Percentiles rank a stretch among this genome's conserved stretches.
phyloP scores from a whole-genome alignment of 345 rosid genomes.

The Viola odorata region DNA sequence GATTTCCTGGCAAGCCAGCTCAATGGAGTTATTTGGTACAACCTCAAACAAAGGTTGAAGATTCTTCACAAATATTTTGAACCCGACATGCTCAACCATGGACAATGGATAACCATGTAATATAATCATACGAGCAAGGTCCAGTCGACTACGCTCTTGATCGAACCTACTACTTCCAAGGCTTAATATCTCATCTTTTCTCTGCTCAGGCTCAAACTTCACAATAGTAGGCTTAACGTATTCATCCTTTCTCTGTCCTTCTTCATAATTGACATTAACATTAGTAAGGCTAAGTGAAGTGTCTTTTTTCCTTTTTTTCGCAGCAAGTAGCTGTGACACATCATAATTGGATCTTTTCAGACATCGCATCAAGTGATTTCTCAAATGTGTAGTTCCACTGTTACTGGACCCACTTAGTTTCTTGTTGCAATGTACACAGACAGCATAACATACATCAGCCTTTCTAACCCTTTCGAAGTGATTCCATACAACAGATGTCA shows the following conservation, averaged over 20 bases:
- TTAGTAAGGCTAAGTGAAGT: conserved; percentile 41
- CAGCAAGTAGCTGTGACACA: conserved; percentile 74
- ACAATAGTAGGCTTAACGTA: conserved; percentile 43
- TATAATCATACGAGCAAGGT: conserved; percentile 92
- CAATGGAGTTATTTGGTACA: conserved; percentile 47
- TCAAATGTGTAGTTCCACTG: conserved; percentile 90
- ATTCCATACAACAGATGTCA: conserved; percentile 91
- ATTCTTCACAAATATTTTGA: conserved; percentile 81
- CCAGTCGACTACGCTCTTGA: conserved; percentile 67
- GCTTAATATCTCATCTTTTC: conserved; percentile 61
- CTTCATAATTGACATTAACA: conserved; percentile 54
- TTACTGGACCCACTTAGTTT: conserved; percentile 94
- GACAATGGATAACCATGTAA: conserved; percentile 71
- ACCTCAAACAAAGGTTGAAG: conserved; percentile 83
- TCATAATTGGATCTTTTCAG: conserved; percentile 80
- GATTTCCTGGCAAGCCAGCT: conserved; percentile 66
- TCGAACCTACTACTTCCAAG: conserved; percentile 66
- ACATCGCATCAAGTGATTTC: conserved; percentile 89
- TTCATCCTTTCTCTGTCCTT: conserved; percentile 67
- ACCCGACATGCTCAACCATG: conserved; percentile 88
- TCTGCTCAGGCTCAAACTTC: conserved; percentile 66
- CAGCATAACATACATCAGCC: conserved; percentile 84
- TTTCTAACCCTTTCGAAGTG: conserved; percentile 88
- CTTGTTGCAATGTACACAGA: conserved; percentile 83
- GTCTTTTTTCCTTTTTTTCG: conserved; percentile 76